phyloP scores from a whole-genome alignment of 1,284 basidiomycete genomes.

The Schizophyllum amplum region DNA sequence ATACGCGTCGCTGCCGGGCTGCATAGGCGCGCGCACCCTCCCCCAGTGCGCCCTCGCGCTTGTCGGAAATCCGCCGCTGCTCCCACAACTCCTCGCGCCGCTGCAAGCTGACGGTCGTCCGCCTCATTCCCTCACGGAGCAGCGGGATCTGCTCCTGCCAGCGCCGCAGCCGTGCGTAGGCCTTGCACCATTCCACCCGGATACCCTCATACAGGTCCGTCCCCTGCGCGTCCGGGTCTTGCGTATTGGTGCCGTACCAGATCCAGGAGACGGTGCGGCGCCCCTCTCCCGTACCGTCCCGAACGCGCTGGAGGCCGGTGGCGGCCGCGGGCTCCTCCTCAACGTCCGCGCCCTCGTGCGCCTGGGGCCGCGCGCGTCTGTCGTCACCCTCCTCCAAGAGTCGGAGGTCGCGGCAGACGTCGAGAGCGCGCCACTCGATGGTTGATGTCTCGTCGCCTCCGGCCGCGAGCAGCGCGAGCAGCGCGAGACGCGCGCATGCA shows the following conservation, averaged over 20 bases:
- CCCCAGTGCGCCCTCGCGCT: background rate
- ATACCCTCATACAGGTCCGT: constrained; percentile 3
- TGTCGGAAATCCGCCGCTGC: background rate
- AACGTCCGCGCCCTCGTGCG: background rate
- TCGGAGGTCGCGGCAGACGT: constrained; percentile 1
- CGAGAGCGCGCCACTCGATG: background rate
- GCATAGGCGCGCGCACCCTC: background rate
- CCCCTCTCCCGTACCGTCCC: background rate
- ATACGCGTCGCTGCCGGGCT: too few species aligned
- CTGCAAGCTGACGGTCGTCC: background rate
- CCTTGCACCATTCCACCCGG: constrained; percentile 9
- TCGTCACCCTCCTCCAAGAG: constrained; percentile 2
- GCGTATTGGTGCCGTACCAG: background rate
- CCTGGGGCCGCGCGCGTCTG: background rate
- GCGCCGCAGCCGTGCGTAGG: constrained; percentile 3
- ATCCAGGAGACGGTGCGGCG: constrained; percentile 4
- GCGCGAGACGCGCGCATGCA: constrained; percentile 3
- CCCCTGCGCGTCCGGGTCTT: too few species aligned
- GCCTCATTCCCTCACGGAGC: constrained; percentile 3
- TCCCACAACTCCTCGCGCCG: background rate
- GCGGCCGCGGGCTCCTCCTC: background rate
- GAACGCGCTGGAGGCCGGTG: background rate
- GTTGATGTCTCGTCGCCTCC: background rate
- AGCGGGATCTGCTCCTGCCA: constrained; percentile 8
- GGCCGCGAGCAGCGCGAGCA: background rate